Conservation (phyloP, 2,329 filamentous ascomycete genomes). For the Lachnellula cervina region DNA sequence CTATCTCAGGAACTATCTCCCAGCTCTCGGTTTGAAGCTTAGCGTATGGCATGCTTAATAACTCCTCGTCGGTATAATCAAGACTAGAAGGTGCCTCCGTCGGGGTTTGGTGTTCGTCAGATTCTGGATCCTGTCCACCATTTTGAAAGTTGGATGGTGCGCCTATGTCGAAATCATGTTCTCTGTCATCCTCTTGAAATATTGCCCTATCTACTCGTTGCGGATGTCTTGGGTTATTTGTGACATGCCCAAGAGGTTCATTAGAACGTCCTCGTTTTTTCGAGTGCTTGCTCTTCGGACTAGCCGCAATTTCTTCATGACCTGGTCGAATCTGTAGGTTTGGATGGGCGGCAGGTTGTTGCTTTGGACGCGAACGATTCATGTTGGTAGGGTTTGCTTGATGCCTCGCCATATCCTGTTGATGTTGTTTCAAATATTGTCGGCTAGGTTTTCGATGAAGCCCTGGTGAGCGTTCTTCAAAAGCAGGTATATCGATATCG, state of each 20-base stretch:
- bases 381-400: not conserved
- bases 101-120: not conserved
- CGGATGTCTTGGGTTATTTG: not conserved
- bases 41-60: constrained; percentile 22
- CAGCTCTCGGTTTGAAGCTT: constrained; percentile 19
- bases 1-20: constrained; percentile 10
- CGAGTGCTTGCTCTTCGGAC: not conserved
- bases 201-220: not conserved
- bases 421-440: not conserved
- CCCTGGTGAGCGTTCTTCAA: not conserved
- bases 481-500: not conserved
- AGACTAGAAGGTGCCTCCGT: not conserved
- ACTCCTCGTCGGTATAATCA: constrained; percentile 17
- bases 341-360: not conserved
- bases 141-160: not conserved
- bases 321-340: not conserved
- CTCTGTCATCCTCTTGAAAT: not conserved
- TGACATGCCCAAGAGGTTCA: not conserved
- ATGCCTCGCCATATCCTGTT: not conserved
- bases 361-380: not conserved
- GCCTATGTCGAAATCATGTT: not conserved
- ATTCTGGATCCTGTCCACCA: not conserved
- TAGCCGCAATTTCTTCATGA: not conserved
- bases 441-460: not conserved
- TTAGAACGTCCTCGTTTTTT: constrained; percentile 2